A percentile compares a stretch with the other conserved stretches of the same genome.
phyloP scores from a whole-genome alignment of 257 asterid genomes.

The Solanum phureja region DNA sequence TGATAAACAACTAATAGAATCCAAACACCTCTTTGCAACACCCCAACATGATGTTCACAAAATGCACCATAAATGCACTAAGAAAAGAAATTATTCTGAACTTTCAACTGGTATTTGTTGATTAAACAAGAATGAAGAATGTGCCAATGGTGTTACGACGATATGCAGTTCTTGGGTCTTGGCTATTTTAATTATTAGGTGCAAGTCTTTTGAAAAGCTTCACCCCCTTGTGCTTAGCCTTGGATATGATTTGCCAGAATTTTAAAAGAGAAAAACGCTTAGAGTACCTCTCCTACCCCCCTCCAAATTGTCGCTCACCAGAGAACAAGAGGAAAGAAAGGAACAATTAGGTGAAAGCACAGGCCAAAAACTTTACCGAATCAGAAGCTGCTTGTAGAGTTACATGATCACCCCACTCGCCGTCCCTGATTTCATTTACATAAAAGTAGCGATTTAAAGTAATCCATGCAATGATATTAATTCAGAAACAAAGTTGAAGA shows the following conservation, averaged over 20 bases:
- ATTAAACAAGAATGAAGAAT: background rate
- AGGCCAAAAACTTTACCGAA: slow-evolving; percentile 41
- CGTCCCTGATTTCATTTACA: slow-evolving; percentile 42
- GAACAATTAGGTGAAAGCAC: background rate
- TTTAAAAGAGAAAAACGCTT: background rate
- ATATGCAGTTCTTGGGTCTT: background rate
- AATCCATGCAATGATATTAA: slow-evolving; percentile 10
- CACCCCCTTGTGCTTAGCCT: background rate
- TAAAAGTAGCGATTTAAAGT: background rate
- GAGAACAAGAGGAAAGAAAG: background rate
- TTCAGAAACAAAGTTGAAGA: slow-evolving; percentile 5
- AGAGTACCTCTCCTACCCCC: background rate
- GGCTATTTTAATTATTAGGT: background rate
- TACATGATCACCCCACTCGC: slow-evolving; percentile 99
- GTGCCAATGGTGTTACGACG: background rate
- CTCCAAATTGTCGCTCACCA: background rate
- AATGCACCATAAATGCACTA: background rate
- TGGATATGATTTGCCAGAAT: background rate
- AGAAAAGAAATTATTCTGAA: background rate
- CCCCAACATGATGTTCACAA: background rate
- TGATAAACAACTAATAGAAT: background rate
- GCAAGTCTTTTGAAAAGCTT: background rate
- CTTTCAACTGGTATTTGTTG: background rate
- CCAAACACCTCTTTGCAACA: background rate
- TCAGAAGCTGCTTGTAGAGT: slow-evolving; percentile 98